phyloP scores from a whole-genome alignment of 345 rosid species.

The Eucalyptus cloeziana region DNA sequence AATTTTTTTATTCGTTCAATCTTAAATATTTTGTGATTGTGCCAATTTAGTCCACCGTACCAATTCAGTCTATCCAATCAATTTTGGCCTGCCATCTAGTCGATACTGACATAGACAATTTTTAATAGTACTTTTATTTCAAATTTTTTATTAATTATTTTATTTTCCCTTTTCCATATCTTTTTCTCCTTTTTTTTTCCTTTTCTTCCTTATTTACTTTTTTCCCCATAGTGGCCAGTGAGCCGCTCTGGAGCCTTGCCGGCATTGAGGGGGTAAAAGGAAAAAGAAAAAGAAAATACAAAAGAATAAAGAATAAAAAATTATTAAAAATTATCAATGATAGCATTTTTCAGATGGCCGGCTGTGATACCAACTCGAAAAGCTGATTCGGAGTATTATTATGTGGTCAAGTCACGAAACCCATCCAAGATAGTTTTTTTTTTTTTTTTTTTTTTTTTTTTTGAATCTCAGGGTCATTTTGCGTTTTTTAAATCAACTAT shows the following conservation, averaged over 20 bases:
- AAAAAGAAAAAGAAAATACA: fast-evolving
- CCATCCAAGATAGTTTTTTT: not conserved
- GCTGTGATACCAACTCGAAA: not conserved
- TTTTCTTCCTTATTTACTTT: no score
- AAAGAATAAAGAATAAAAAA: not conserved
- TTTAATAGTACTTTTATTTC: no score
- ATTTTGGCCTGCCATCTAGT: fast-evolving
- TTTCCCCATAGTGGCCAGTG: no score
- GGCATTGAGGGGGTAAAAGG: no score
- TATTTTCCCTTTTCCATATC: no score
- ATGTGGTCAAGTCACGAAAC: not conserved
- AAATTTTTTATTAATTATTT: no score
- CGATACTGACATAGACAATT: fast-evolving
- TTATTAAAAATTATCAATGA: not conserved
- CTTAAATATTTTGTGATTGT: no score
- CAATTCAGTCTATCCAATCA: fast-evolving
- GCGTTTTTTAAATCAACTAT: not conserved
- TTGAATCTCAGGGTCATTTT: not conserved
- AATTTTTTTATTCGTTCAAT: no score
- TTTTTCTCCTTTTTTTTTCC: no score
- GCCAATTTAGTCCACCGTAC: no score
- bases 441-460: no score
- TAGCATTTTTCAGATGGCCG: fast-evolving
- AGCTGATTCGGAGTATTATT: not conserved
- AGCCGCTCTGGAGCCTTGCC: no score